Conservation (phyloP, 2,329 filamentous ascomycete genomes). For the Aspergillus amoenus region DNA sequence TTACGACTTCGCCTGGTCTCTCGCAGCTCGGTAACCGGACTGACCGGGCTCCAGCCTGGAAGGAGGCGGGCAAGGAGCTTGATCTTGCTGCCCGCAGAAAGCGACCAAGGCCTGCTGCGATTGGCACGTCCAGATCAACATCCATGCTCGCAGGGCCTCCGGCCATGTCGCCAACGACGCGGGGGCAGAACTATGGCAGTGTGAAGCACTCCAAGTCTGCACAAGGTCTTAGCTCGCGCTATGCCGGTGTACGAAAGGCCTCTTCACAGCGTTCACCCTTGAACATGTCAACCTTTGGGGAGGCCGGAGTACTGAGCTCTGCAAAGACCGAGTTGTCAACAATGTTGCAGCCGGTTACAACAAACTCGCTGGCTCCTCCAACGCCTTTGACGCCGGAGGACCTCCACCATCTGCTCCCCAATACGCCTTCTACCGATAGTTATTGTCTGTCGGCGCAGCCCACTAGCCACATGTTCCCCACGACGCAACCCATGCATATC, state of each 20-base stretch:
- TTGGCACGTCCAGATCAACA: constrained; percentile 42
- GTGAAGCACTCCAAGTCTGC: constrained; percentile 48
- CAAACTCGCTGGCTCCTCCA: constrained; percentile 39
- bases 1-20: constrained; percentile 25
- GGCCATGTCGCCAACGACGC: constrained; percentile 43
- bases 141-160: constrained; percentile 37
- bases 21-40: constrained; percentile 27
- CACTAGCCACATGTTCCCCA: constrained; percentile 35
- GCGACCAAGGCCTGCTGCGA: constrained; percentile 46
- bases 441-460: constrained; percentile 39
- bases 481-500: constrained; percentile 41
- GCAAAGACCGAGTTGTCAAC: constrained; percentile 34
- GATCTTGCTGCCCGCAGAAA: constrained; percentile 49
- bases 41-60: constrained; percentile 30
- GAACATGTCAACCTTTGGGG: constrained; percentile 46
- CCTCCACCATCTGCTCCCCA: constrained; percentile 41
- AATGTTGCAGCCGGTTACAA: constrained; percentile 35
- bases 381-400: constrained; percentile 46
- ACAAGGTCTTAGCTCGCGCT: constrained; percentile 45
- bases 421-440: constrained; percentile 38
- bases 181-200: constrained; percentile 31
- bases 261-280: constrained; percentile 50
- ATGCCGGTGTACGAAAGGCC: constrained; percentile 48
- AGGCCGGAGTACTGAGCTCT: constrained; percentile 38
- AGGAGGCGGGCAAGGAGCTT: constrained; percentile 40